Evolutionary conservation across 441 rosid genomes (phyloP).

Genomic region (Manihot esculenta): DNA sequence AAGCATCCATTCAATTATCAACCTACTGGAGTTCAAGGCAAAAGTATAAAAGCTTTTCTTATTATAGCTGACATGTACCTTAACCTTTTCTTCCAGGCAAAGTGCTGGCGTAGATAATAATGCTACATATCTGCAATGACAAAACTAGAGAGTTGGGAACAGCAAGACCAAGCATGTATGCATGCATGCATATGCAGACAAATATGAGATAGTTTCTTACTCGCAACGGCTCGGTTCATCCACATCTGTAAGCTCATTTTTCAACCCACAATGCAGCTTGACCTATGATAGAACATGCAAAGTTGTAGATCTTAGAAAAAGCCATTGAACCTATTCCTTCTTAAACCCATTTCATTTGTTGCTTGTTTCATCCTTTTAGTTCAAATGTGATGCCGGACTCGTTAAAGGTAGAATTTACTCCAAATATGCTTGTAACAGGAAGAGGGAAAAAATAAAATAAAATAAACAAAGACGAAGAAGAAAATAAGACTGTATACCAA

Average conservation of each 20-base stretch:
- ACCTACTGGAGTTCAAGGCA: background rate
- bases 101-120: conserved; percentile 73
- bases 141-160: conserved; percentile 6
- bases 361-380: background rate
- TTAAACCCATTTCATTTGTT: background rate
- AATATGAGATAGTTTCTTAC: conserved; percentile 39
- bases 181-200: background rate
- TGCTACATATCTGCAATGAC: conserved; percentile 61
- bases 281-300: conserved; percentile 39
- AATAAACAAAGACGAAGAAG: no score
- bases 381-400: background rate
- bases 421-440: background rate
- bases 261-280: conserved; percentile 79
- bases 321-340: background rate
- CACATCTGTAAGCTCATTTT: conserved; percentile 73
- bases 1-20: no score
- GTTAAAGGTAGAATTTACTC: background rate
- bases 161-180: background rate
- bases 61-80: conserved; percentile 39
- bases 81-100: conserved; percentile 73
- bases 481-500: background rate
- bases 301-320: conserved; percentile 7
- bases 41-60: background rate
- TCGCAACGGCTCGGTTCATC: conserved; percentile 99
- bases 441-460: no score